Evolutionary conservation across 192 early-diverging fungal genomes (phyloP).

Genomic region (Polychytrium aggregatum): DNA sequence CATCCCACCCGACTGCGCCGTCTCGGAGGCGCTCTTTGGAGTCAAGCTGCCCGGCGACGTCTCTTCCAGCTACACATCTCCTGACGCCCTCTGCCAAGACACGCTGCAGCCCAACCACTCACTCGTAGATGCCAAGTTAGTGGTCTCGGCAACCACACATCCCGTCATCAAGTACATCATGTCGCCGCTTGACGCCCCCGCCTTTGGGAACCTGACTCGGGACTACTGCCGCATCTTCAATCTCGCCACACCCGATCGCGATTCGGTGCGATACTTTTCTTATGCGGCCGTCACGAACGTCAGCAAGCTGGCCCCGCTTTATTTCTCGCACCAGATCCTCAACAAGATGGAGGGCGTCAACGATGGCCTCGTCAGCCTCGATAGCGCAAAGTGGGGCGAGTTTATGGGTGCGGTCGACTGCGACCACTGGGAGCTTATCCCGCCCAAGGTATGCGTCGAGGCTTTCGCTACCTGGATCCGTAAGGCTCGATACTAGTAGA

Average conservation of each 20-base stretch:
- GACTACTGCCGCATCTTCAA: constrained; percentile 85
- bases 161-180: constrained; percentile 3
- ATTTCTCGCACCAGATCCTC: constrained; percentile 70
- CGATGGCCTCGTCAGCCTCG: constrained; percentile 80
- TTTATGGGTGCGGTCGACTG: constrained; percentile 67
- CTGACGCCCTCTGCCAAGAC: no score
- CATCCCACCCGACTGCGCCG: no score
- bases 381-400: constrained; percentile 79
- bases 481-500: no score
- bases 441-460: constrained; percentile 18
- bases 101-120: no score
- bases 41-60: no score
- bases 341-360: constrained; percentile 71
- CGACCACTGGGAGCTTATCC: constrained; percentile 85
- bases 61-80: no score
- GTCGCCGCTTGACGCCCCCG: constrained; percentile 70
- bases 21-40: no score
- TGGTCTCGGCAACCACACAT: neutral
- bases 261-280: constrained; percentile 65
- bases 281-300: constrained; percentile 47
- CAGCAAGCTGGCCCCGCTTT: constrained; percentile 58
- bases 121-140: no score
- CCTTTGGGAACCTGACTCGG: constrained; percentile 81
- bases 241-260: constrained; percentile 67
- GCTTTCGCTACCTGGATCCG: neutral